Evolutionary conservation across 257 asterid genomes (phyloP), one percentile per base, ranked within the genome.

Genomic region (Nicotiana otophora): DNA sequence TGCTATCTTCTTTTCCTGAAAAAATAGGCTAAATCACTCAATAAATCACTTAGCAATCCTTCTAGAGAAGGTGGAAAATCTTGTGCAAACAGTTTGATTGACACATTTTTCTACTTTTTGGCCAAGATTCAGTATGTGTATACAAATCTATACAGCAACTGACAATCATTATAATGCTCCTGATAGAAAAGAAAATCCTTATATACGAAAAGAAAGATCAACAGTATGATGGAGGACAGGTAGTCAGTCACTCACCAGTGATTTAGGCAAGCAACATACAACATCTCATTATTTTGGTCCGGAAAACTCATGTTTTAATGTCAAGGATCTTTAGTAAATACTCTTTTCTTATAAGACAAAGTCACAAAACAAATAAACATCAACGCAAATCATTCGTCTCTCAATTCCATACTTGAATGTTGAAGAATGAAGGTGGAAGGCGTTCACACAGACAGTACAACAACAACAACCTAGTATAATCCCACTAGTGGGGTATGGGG

Each of bases 1-100:
- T 26, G 68, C 62, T 80, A 62, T 51, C 10, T 39, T 80, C 76
- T 42, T 80, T 26, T 80, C 76, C 82, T 62, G 62, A 42, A 63
- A 80, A 30, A 63, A 65, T 0, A 0, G n/a, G 77, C 28, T 19
- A 68, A 69, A 69, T 70, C 17, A 42, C 16, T 68, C 30, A 0
- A 66, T 2, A 66, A 68, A 68, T 34, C 19, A 68, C 30, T 33
- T 33, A 0, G 26, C 6, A 33, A 3, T 17, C 75, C 15, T 33
- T 15, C 51, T 7, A 7, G 75, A 67, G 51, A 16, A 26, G 12
- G 5, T 66, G 3, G 53, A 67, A 33, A 68, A 67, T 34, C 53
- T 68, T 17, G 54, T 33, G 53, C 16, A 34, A 34, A 9, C 30
- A 68, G 30, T 8, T 34, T 68, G 30, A 68, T 68, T 33, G 30